These are phyloP conservation scores for Naganishia antarctica DNA, from an alignment of 768 basidiomycete species.

Conservation along the genomic window DNA sequence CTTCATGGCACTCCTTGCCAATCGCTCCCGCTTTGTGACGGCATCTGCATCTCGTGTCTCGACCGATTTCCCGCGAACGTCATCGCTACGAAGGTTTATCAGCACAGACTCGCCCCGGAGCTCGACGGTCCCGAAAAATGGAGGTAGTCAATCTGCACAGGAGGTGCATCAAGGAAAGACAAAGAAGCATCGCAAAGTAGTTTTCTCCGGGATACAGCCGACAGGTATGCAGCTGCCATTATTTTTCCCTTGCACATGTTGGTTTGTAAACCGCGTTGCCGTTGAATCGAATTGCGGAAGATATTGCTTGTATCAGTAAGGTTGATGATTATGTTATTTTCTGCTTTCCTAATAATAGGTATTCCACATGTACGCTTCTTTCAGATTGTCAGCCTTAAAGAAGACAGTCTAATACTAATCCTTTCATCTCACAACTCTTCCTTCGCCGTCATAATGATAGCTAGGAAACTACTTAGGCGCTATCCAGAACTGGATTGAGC, in stretches of 20 bases:
- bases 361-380: constrained; percentile 67
- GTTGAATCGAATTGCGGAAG: neutral
- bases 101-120: too few species aligned
- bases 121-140: too few species aligned
- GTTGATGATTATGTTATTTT: neutral
- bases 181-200: constrained; percentile 6
- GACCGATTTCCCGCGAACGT: too few species aligned
- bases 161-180: too few species aligned
- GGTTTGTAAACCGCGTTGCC: neutral
- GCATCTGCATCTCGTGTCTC: too few species aligned
- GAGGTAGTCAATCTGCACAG: too few species aligned
- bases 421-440: neutral
- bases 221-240: constrained; percentile 54
- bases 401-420: too few species aligned
- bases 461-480: constrained; percentile 92
- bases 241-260: neutral
- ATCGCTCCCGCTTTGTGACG: too few species aligned
- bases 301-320: neutral
- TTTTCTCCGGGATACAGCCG: constrained; percentile 91
- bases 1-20: too few species aligned
- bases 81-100: too few species aligned
- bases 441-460: constrained; percentile 53
- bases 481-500: constrained; percentile 76
- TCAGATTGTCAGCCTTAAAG: neutral
- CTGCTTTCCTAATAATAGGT: constrained; percentile 40